Base-by-base conservation (phyloP, 1,284 basidiomycete genomes). In the Rhodofomes roseus region DNA sequence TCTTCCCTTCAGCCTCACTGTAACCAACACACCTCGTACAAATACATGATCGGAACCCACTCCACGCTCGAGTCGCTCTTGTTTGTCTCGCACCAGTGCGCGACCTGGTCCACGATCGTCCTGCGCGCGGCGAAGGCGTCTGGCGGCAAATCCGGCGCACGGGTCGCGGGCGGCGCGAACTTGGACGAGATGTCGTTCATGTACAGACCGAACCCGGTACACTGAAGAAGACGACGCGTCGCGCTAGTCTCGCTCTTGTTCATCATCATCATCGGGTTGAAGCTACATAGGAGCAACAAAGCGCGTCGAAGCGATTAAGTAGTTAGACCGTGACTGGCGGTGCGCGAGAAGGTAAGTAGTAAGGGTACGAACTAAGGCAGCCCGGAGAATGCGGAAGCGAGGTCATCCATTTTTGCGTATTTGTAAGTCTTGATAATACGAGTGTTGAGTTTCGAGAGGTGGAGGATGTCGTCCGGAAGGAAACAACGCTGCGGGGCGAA, bases 141-240 rank as follows among this genome's bases (percentile, higher is more conserved):
- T 9, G 18, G 27, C 16, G 16, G 7, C 11, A 44, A 14, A 14
- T 44, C 43, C 7, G 43, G 23, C 14, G 43, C 20, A 4, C 18
- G 9, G 12, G 20, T 22, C 20, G 43, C 43, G 5, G 29, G 50
- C n/a, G 50, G 29, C 8, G 50, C 50, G 29, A 36, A 36, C 50
- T 51, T 51, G 34, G 29, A 51, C 34, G 34, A 51, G 50, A 51
- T 51, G 50, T 51, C 50, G 20, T 51, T 51, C 50, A 51, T 44
- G 20, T 44, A 44, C 11, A 51, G 29, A 11, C 50, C 50, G 4
- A 51, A 2, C 7, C 29, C 31, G 2, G 50, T 51, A 29, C 50
- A 51, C 18, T 51, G 50, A 16, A 51, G 16, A 2, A 51, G 34
- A 6, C 50, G 50, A 20, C 50, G 50, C 18, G 29, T 22, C 12